Evolutionary conservation across 371 early-diverging fungal genomes (phyloP).

Genomic region (Nematocida homosporus): DNA sequence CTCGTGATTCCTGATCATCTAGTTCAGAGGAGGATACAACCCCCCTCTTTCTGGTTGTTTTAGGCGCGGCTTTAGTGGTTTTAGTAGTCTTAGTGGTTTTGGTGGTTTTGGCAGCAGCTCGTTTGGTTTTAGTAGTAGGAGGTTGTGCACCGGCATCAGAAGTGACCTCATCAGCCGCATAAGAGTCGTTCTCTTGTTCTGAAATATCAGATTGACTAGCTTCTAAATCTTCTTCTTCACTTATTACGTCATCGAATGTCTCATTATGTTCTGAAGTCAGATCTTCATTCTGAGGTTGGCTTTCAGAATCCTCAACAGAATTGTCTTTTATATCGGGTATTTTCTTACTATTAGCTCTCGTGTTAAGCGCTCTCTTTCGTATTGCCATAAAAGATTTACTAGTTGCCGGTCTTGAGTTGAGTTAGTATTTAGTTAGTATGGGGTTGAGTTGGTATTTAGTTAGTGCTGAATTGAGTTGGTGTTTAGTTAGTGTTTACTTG

Average conservation of each 20-base stretch:
- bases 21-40: not conserved
- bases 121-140: not conserved
- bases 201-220: not conserved
- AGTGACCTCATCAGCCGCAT: constrained; percentile 1
- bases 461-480: no score
- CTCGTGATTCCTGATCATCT: constrained; percentile 19
- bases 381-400: not conserved
- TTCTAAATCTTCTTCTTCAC: not conserved
- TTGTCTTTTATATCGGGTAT: not conserved
- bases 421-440: no score
- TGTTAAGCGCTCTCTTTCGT: not conserved
- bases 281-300: not conserved
- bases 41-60: not conserved
- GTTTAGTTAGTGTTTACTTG: no score
- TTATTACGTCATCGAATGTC: no score
- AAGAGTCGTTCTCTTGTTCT: not conserved
- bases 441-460: no score
- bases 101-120: not conserved
- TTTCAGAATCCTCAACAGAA: not conserved
- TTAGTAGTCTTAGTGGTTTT: constrained; percentile 2
- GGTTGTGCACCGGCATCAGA: not conserved
- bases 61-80: not conserved
- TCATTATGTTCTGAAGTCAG: no score
- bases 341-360: not conserved
- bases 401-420: no score